phyloP scores from a whole-genome alignment of 495 filamentous ascomycete genomes.

The Recurvomyces mirabilis region DNA sequence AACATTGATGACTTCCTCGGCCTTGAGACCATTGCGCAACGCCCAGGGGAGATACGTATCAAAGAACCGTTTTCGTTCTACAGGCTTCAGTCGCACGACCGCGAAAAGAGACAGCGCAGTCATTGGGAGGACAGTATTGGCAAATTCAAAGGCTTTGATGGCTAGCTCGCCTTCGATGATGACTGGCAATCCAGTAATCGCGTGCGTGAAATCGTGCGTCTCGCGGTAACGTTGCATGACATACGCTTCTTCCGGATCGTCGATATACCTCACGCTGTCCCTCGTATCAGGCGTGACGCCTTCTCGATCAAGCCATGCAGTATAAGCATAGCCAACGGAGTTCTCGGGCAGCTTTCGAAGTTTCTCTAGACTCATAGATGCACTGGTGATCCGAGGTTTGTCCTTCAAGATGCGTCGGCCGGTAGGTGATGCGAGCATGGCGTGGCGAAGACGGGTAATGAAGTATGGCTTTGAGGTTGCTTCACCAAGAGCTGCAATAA shows the following conservation, averaged over 20 bases:
- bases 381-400: slow-evolving; percentile 75
- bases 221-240: slow-evolving; percentile 98
- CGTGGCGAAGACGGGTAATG: slow-evolving; percentile 79
- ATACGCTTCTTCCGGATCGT: slow-evolving; percentile 89
- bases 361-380: slow-evolving; percentile 55
- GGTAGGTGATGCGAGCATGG: slow-evolving; percentile 74
- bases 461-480: slow-evolving; percentile 91
- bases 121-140: slow-evolving; percentile 90
- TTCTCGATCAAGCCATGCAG: slow-evolving; percentile 79
- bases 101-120: slow-evolving; percentile 74
- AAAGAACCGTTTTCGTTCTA: slow-evolving; percentile 62
- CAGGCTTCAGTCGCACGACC: slow-evolving; percentile 57
- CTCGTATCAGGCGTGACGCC: slow-evolving; percentile 88
- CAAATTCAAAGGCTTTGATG: slow-evolving; percentile 91
- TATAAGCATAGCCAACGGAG: slow-evolving; percentile 78
- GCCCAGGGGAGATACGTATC: slow-evolving; percentile 82
- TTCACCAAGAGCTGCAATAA: slow-evolving; percentile 89
- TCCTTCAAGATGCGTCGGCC: slow-evolving; percentile 87
- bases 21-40: slow-evolving; percentile 61
- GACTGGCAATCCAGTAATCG: slow-evolving; percentile 81
- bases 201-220: slow-evolving; percentile 97
- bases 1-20: slow-evolving; percentile 83
- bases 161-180: slow-evolving; percentile 89
- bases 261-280: slow-evolving; percentile 70
- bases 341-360: slow-evolving; percentile 61